Base-by-base conservation (phyloP, 768 basidiomycete species). In the Calocera viscosa region DNA sequence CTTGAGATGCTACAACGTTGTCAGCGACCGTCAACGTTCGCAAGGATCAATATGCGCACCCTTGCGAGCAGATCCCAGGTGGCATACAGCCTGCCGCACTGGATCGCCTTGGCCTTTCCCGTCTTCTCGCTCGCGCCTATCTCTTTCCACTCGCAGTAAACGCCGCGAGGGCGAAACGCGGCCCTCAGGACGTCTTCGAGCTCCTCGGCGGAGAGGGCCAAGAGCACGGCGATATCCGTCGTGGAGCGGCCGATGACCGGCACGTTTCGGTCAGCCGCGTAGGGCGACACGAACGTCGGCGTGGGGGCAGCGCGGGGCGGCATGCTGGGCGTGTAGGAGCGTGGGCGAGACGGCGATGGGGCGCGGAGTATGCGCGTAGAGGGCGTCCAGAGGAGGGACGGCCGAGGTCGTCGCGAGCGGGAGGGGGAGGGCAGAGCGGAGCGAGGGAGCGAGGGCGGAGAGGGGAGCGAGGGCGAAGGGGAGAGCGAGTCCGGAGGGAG, bases 401-500 rank as follows among this genome's bases (percentile, higher is more conserved):
- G 35, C 7, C 35, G 35, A 38, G 35, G 35, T 24, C 22, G 38
- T n/a, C 16, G 28, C 41, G 17, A 32, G 63, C 1, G 49, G 35
- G 49, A 26, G 49, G 7, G 49, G 41, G 19, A 26, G 64, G 28
- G 26, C n/a, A 1, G 63, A 49, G n/a, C 33, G 26, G 17, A 14
- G 41, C 41, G n/a, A 38, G n/a, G 11, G 65, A 22, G 2, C n/a
- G n/a, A n/a, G n/a, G n/a, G n/a, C n/a, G n/a, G n/a, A n/a, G n/a
- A n/a, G 35, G 35, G 1, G 53, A 38, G 49, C 5, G 43, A 32
- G 19, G 63, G n/a, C 5, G 43, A 38, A 49, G 64, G 69, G 5
- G 65, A 49, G n/a, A 67, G 67, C 34, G 67, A 67, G 32, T 66
- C 47, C 16, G 64, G 65, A 0, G 69, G 67, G 0, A 65, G 47